These are phyloP conservation scores for Darksidea phi DNA, from an alignment of 495 filamentous ascomycete species.

Conservation along the genomic window DNA sequence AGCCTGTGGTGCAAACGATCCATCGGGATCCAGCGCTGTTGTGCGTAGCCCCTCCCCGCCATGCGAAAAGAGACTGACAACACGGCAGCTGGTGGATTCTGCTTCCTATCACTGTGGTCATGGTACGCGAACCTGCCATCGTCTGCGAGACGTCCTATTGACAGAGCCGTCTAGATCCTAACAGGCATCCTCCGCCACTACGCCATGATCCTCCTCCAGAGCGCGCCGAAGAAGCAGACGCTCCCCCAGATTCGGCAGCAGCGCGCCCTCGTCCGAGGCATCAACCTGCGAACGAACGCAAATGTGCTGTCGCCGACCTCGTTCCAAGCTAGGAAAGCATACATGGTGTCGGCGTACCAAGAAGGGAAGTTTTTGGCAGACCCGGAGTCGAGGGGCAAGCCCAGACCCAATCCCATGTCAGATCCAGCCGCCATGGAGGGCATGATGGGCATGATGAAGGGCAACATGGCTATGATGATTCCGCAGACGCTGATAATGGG, in stretches of 20 bases:
- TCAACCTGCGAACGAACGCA: conserved; percentile 79
- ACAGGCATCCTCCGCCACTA: conserved; percentile 97
- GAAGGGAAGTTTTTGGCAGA: conserved; percentile 86
- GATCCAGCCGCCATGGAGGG: conserved; percentile 98
- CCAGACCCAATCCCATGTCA: conserved; percentile 89
- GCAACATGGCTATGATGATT: conserved; percentile 99
- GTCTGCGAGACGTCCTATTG: not conserved
- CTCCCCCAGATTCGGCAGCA: conserved; percentile 79
- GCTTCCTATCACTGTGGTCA: conserved; percentile 93
- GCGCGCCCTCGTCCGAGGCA: conserved; percentile 78
- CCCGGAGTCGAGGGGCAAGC: conserved; percentile 78
- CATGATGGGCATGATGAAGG: conserved; percentile 99
- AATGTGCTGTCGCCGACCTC: conserved; percentile 69
- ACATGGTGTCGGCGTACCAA: conserved; percentile 75
- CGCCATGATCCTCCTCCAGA: conserved; percentile 83
- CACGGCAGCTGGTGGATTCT: conserved; percentile 88
- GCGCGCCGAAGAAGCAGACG: conserved; percentile 76
- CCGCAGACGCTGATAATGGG: conserved; percentile 99
- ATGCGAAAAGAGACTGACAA: conserved; percentile 11
- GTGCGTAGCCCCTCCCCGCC: conserved; percentile 50
- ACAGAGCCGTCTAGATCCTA: conserved; percentile 62
- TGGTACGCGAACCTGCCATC: conserved; percentile 57
- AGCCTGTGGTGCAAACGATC: conserved; percentile 88
- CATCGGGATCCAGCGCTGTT: conserved; percentile 97
- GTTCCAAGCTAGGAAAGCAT: conserved; percentile 76